Conservation (phyloP, 2,329 filamentous ascomycete species). For the Dryadomyces quercivorus region DNA sequence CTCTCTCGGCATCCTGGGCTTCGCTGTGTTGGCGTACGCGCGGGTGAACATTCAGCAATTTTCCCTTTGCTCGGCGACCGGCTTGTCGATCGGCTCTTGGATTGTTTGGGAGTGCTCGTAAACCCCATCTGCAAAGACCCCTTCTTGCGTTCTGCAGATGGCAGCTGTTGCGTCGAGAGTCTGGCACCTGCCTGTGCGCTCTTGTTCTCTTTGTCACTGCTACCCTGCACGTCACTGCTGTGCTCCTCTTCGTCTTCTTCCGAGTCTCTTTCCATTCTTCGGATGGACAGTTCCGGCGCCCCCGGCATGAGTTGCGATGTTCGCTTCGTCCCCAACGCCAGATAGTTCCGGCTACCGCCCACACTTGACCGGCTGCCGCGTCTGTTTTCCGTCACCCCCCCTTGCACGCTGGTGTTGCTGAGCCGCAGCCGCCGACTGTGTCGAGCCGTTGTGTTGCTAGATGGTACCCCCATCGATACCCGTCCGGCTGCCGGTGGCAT, state of each 20-base stretch:
- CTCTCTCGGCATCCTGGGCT: slow-evolving; percentile 18
- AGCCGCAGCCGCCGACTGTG: slow-evolving; percentile 8
- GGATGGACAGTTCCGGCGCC: neutral
- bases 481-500: neutral
- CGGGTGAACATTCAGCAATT: neutral
- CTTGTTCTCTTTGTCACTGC: slow-evolving; percentile 5
- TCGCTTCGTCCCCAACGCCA: slow-evolving; percentile 6
- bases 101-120: neutral
- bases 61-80: slow-evolving; percentile 10
- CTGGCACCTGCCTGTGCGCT: neutral
- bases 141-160: neutral
- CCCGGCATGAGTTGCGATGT: neutral
- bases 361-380: neutral
- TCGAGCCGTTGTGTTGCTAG: neutral
- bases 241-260: neutral
- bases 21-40: neutral
- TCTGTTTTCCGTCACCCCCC: neutral
- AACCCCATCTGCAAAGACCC: neutral
- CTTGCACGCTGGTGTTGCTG: neutral
- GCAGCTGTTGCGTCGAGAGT: neutral
- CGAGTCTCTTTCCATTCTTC: neutral
- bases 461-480: neutral
- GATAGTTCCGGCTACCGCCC: slow-evolving; percentile 11
- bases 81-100: neutral
- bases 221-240: neutral